Evolutionary conservation across 352 stramenopile species (phyloP).

Genomic region (Thraustochytrium striatum): DNA sequence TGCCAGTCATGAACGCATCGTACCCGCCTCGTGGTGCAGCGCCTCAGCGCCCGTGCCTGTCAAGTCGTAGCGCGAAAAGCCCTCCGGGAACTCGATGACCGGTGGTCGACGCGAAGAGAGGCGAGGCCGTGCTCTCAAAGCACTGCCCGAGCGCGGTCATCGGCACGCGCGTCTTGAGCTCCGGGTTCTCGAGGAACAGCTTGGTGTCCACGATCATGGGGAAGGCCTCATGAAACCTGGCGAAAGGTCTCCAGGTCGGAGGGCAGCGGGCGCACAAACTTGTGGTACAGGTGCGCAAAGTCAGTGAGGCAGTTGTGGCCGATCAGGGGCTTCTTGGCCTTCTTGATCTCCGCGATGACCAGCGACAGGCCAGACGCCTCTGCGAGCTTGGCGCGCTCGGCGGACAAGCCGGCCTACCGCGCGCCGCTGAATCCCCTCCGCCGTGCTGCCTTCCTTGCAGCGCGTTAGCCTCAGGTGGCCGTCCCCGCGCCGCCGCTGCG

Average conservation of each 20-base stretch:
- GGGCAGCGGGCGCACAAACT: slow-evolving; percentile 73
- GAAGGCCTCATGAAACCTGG: slow-evolving; percentile 66
- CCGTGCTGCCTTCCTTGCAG: background rate
- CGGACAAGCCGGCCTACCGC: background rate
- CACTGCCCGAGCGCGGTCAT: slow-evolving; percentile 63
- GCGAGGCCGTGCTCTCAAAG: slow-evolving; percentile 48
- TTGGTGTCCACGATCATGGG: slow-evolving; percentile 74
- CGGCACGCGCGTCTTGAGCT: slow-evolving; percentile 60
- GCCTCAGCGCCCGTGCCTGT: slow-evolving; percentile 59
- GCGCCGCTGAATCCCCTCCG: background rate
- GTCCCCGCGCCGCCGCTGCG: slow-evolving; percentile 54
- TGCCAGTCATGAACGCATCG: slow-evolving; percentile 73
- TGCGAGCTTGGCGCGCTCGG: slow-evolving; percentile 59
- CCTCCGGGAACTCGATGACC: background rate
- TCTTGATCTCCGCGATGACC: slow-evolving; percentile 68
- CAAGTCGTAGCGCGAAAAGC: slow-evolving; percentile 66
- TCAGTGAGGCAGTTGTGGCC: slow-evolving; percentile 75
- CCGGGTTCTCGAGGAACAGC: slow-evolving; percentile 61
- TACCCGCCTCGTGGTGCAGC: slow-evolving; percentile 74
- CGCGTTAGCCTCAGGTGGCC: slow-evolving; percentile 27
- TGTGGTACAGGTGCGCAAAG: slow-evolving; percentile 74
- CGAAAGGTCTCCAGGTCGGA: slow-evolving; percentile 68
- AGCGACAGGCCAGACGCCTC: slow-evolving; percentile 69
- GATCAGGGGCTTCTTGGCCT: slow-evolving; percentile 70
- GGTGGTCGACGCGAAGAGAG: background rate